phyloP scores from a whole-genome alignment of 2,329 filamentous ascomycete genomes.

The Arthroderma uncinatum region DNA sequence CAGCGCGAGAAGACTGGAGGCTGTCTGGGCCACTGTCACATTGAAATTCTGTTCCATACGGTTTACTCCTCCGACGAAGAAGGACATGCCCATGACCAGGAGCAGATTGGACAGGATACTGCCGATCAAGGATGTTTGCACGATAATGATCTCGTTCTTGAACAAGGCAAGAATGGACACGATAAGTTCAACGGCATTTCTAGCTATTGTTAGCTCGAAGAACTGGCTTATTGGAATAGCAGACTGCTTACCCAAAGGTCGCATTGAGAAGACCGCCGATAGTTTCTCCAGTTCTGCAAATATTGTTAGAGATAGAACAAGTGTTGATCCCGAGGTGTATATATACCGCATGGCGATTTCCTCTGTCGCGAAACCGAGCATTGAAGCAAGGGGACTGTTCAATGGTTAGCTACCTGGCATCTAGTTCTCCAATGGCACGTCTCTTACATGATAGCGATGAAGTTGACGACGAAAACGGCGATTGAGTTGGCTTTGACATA shows the following conservation, averaged over 20 bases:
- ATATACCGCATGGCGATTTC: constrained; percentile 52
- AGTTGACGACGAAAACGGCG: constrained; percentile 76
- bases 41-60: constrained; percentile 82
- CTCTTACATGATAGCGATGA: constrained; percentile 66
- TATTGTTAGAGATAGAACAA: background rate
- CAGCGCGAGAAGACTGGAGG: constrained; percentile 66
- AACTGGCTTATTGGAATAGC: background rate
- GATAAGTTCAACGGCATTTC: constrained; percentile 77
- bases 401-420: background rate
- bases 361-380: constrained; percentile 81
- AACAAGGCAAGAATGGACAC: constrained; percentile 74
- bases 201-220: background rate
- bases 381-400: constrained; percentile 58
- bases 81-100: constrained; percentile 82
- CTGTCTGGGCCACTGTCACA: constrained; percentile 80
- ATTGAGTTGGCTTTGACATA: constrained; percentile 51
- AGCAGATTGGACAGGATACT: constrained; percentile 86
- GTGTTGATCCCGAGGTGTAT: constrained; percentile 23
- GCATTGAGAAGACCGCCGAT: constrained; percentile 83
- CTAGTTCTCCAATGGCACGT: constrained; percentile 5
- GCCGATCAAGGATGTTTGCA: constrained; percentile 85
- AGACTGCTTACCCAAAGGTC: constrained; percentile 53
- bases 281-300: constrained; percentile 58
- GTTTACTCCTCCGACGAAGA: constrained; percentile 80
- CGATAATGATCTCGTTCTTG: constrained; percentile 65